Conservation (phyloP, 129 eudicot genomes). For the Tagetes patula region DNA sequence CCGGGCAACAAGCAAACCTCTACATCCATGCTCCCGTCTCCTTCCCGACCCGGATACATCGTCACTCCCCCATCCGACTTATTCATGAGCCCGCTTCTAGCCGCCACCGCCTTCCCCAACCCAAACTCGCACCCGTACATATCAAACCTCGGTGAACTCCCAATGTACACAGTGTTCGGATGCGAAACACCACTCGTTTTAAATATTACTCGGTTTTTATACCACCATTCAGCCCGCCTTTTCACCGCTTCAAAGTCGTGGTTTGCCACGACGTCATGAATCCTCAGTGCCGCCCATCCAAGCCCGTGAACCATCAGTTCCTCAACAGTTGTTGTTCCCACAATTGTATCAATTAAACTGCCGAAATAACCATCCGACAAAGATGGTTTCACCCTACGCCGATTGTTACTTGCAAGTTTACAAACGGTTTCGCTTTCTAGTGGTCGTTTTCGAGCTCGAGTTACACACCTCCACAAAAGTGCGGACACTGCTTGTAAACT, state of each 20-base stretch:
- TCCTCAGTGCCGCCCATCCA: slow-evolving; percentile 43
- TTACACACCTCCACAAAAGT: slow-evolving; percentile 44
- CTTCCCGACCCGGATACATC: slow-evolving; percentile 31
- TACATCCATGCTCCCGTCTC: slow-evolving; percentile 45
- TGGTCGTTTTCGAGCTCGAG: slow-evolving; percentile 22
- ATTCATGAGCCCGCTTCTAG: slow-evolving; percentile 34
- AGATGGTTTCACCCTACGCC: slow-evolving; percentile 40
- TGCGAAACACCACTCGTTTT: not conserved
- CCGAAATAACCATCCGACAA: slow-evolving; percentile 43
- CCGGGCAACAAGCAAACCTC: slow-evolving; percentile 39
- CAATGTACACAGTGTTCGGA: not conserved
- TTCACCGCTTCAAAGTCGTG: slow-evolving; percentile 18
- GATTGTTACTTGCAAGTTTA: slow-evolving; percentile 8
- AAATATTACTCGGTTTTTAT: slow-evolving; percentile 17
- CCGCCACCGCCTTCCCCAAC: slow-evolving; percentile 48
- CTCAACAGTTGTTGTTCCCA: slow-evolving; percentile 21
- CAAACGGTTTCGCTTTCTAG: slow-evolving; percentile 26
- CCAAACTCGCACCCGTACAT: slow-evolving; percentile 50
- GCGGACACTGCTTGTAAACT: slow-evolving; percentile 51
- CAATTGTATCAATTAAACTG: slow-evolving; percentile 1
- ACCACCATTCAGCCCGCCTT: slow-evolving; percentile 25
- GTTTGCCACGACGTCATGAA: slow-evolving; percentile 30
- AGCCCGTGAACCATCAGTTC: slow-evolving; percentile 30
- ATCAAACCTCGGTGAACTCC: slow-evolving; percentile 43
- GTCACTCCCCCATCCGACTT: slow-evolving; percentile 40